These are phyloP conservation scores for Citrus medica DNA, from an alignment of 345 rosid species.

Conservation along the genomic window DNA sequence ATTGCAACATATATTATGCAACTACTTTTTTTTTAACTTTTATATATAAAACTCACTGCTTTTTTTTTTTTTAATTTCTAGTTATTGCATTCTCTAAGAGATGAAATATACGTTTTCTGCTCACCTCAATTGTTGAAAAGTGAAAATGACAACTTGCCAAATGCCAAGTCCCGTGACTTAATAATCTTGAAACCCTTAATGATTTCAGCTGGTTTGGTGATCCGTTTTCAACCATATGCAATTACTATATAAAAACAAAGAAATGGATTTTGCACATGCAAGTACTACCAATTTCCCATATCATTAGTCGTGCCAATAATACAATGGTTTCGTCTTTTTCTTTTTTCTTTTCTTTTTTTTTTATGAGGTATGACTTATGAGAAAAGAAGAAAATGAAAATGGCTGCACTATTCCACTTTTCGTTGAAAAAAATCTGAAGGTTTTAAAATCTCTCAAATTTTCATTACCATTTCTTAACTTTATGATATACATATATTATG, in stretches of 20 bases:
- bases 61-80: neutral
- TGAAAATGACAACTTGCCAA: neutral
- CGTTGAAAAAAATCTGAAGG: too few relatives aligned
- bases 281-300: too few relatives aligned
- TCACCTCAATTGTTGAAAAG: neutral
- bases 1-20: neutral
- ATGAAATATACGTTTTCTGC: neutral
- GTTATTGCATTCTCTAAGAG: neutral
- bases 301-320: too few relatives aligned
- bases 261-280: neutral
- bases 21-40: too few relatives aligned
- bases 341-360: neutral
- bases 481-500: too few relatives aligned
- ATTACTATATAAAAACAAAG: neutral
- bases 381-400: neutral
- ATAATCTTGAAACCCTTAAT: neutral
- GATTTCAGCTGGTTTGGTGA: constrained; percentile 6
- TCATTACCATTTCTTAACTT: too few relatives aligned
- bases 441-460: too few relatives aligned
- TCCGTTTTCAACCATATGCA: constrained; percentile 8
- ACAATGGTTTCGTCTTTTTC: neutral
- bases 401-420: too few relatives aligned
- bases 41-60: too few relatives aligned
- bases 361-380: neutral
- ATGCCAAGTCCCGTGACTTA: neutral